Conservation (phyloP, 768 basidiomycete genomes). For the Goffeauzyma gilvescens region DNA sequence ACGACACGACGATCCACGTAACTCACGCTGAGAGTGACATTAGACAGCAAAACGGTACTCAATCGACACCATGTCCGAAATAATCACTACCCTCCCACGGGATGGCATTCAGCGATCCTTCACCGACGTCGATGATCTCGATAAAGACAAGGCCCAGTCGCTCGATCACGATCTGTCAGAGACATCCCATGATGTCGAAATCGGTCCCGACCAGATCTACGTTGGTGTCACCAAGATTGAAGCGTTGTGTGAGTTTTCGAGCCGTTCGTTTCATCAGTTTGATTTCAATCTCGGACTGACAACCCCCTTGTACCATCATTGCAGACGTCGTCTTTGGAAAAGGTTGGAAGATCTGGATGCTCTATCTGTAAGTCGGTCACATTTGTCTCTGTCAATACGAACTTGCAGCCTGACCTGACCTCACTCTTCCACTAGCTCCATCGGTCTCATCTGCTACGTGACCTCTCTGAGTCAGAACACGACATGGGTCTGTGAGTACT, state of each 20-base stretch:
- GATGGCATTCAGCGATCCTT: too few species aligned
- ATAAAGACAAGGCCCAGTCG: too few species aligned
- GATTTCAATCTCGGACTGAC: background rate
- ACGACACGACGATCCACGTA: too few species aligned
- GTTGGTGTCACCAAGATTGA: slow-evolving; percentile 25
- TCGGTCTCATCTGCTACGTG: slow-evolving; percentile 18
- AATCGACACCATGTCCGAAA: too few species aligned
- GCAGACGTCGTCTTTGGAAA: slow-evolving; percentile 21
- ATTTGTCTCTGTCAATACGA: background rate
- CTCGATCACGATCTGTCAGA: too few species aligned
- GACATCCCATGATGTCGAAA: too few species aligned
- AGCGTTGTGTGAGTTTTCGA: slow-evolving; percentile 18
- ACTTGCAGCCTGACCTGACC: background rate
- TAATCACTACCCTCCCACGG: too few species aligned
- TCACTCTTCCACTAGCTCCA: background rate
- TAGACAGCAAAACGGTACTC: too few species aligned
- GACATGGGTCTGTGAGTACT: slow-evolving; percentile 7
- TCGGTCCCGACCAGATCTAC: too few species aligned
- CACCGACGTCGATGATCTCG: too few species aligned
- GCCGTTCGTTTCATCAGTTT: too few species aligned
- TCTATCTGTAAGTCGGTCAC: slow-evolving; percentile 11
- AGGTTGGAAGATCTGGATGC: slow-evolving; percentile 18
- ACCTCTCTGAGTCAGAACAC: slow-evolving; percentile 13
- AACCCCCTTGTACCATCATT: background rate
- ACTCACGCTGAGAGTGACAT: too few species aligned